These are phyloP conservation scores for Galerina sulciceps DNA, from an alignment of 768 basidiomycete species.

Conservation along the genomic window DNA sequence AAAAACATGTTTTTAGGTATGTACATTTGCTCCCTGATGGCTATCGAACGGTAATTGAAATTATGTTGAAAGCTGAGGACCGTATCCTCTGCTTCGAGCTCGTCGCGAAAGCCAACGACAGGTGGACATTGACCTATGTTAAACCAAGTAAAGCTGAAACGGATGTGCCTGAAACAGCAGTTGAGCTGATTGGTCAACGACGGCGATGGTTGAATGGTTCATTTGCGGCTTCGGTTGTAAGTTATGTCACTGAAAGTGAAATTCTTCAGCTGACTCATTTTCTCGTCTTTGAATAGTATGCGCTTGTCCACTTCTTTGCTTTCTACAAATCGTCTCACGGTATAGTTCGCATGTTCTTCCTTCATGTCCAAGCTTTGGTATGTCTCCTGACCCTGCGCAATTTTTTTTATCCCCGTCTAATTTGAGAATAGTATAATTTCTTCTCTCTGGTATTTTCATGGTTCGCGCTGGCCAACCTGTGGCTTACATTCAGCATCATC, in stretches of 20 bases:
- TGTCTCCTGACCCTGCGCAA: conserved; percentile 29
- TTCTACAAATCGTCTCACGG: conserved; percentile 89
- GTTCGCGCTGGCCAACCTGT: conserved; percentile 92
- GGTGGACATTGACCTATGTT: conserved; percentile 89
- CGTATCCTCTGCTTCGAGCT: conserved; percentile 98
- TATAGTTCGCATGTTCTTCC: conserved; percentile 93
- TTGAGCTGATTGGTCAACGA: conserved; percentile 93
- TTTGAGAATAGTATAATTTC: conserved; percentile 70
- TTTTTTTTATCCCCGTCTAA: not conserved
- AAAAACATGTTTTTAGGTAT: conserved; percentile 74
- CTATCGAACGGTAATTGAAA: not conserved
- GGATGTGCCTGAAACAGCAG: conserved; percentile 92
- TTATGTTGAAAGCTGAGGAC: conserved; percentile 68
- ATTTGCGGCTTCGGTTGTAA: conserved; percentile 87
- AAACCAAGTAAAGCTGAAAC: conserved; percentile 97
- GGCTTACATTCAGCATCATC: conserved; percentile 96
- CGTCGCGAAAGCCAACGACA: conserved; percentile 85
- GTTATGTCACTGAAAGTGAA: conserved; percentile 30
- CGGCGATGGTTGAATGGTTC: conserved; percentile 97
- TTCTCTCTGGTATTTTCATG: conserved; percentile 88
- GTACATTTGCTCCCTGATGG: conserved; percentile 7
- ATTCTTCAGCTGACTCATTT: not conserved
- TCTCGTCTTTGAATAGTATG: conserved; percentile 56
- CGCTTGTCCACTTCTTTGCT: conserved; percentile 90
- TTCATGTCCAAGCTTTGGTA: conserved; percentile 91